Evolutionary conservation across 2,329 filamentous ascomycete genomes (phyloP), one percentile per base, ranked within the genome.

Genomic region (Hymenoscyphus albidus): DNA sequence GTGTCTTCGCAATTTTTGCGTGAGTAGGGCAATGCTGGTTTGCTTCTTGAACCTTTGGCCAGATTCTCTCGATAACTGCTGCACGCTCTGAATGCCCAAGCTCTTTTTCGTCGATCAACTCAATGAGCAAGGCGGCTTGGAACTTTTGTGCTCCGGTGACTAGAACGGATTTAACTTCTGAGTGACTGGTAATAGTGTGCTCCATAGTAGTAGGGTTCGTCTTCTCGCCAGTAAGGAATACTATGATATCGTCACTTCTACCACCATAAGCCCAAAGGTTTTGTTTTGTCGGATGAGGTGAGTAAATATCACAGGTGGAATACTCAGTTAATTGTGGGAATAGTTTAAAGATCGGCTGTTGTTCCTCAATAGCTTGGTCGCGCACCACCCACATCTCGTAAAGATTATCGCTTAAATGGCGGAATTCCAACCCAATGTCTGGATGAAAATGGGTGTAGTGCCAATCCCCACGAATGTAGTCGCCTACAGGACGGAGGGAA

Each of bases 191-290:
- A 14, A 80, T 74, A 12, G 72, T 69, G 31, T 68, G 69, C 64
- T 80, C 78, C 73, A 78, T 75, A 0, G 68, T 69, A 5, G 77
- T 68, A 0, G 80, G 79, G 40, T 80, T 79, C 51, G 79, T 74
- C 64, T 80, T 81, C 62, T 80, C 78, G 2, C 79, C 79, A 55
- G 77, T 79, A 32, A 73, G 75, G 1, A 35, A 56, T 10, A 80
- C 77, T 39, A 81, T 76, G n/a, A 80, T 74, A 68, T 81, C 79
- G 61, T 81, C 79, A 14, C 68, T 64, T 12, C 78, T 72, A 7
- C 77, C 78, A 16, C 71, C 44, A 61, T 72, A 79, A 6, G 69
- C 71, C 76, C 77, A 80, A 1, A 76, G 69, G 39, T 70, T 64
- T 0, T 71, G 66, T 16, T 77, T 76, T 2, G 69, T 72, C 0